Evolutionary conservation across 495 filamentous ascomycete genomes (phyloP).

Genomic region (Usnea hakonensis): DNA sequence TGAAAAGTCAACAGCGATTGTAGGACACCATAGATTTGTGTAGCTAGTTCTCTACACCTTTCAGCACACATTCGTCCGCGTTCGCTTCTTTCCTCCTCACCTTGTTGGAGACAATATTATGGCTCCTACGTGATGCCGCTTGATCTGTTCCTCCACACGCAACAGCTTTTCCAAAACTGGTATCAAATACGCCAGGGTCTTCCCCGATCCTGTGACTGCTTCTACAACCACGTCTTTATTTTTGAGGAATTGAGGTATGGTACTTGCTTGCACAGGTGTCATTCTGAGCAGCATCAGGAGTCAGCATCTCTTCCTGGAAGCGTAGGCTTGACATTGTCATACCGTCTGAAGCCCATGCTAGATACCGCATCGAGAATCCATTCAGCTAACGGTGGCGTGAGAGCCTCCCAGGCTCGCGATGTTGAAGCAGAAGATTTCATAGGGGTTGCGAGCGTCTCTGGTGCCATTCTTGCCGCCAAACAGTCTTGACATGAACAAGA

Average conservation of each 20-base stretch:
- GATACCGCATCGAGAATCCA: constrained; percentile 83
- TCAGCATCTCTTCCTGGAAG: background rate
- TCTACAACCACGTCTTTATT: constrained; percentile 98
- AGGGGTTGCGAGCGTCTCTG: background rate
- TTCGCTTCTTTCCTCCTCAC: background rate
- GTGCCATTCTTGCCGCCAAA: constrained; percentile 1
- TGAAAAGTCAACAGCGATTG: constrained; percentile 73
- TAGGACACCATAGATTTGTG: constrained; percentile 83
- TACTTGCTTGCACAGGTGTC: constrained; percentile 92
- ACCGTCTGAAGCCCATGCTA: constrained; percentile 65
- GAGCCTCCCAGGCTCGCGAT: constrained; percentile 66
- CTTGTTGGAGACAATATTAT: constrained; percentile 90
- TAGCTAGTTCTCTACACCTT: constrained; percentile 58
- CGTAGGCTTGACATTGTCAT: constrained; percentile 26
- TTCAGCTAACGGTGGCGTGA: constrained; percentile 72
- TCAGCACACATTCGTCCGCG: background rate
- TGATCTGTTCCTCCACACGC: constrained; percentile 63
- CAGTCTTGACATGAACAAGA: background rate
- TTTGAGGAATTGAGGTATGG: constrained; percentile 81
- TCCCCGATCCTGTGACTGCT: constrained; percentile 92
- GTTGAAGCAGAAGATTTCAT: constrained; percentile 12
- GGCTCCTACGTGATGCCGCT: constrained; percentile 79
- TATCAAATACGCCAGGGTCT: constrained; percentile 86
- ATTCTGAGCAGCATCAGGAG: constrained; percentile 33
- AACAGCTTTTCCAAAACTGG: constrained; percentile 81